Conservation (phyloP, 192 early-diverging fungal genomes). For the Coemansia sp. region DNA sequence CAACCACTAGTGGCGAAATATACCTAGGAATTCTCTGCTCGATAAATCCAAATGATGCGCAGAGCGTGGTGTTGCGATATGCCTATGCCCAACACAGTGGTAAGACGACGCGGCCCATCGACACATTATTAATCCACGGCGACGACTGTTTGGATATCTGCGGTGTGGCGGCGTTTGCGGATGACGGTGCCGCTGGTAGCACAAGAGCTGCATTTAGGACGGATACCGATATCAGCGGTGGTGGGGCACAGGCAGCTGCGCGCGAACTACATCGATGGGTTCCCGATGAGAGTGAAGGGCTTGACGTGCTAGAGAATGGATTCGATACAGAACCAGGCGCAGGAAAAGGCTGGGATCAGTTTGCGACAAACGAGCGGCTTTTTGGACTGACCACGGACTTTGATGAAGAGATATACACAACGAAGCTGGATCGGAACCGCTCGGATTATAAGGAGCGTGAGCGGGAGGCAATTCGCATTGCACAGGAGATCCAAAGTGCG, state of each 20-base stretch:
- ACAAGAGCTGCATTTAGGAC: conserved; percentile 66
- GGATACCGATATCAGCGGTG: conserved; percentile 84
- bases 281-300: conserved; percentile 60
- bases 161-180: conserved; percentile 26
- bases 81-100: conserved; percentile 28
- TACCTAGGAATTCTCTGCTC: conserved; percentile 43
- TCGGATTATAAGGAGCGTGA: conserved; percentile 87
- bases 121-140: conserved; percentile 41
- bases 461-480: conserved; percentile 80
- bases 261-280: conserved; percentile 87
- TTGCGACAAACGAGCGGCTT: conserved; percentile 85
- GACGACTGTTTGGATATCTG: conserved; percentile 40
- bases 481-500: conserved; percentile 84
- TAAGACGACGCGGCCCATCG: conserved; percentile 28
- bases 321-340: conserved; percentile 8
- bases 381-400: conserved; percentile 97
- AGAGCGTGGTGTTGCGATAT: conserved; percentile 49
- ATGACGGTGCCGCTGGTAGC: conserved; percentile 6
- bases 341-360: conserved; percentile 85
- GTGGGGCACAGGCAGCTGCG: conserved; percentile 61
- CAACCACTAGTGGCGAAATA: conserved; percentile 14
- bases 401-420: conserved; percentile 96
- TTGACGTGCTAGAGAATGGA: conserved; percentile 22
- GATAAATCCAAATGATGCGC: conserved; percentile 51
- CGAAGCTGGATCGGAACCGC: conserved; percentile 78